Base-by-base conservation (phyloP, 2,329 filamentous ascomycete genomes). In the Pseudonectria foliicola region DNA sequence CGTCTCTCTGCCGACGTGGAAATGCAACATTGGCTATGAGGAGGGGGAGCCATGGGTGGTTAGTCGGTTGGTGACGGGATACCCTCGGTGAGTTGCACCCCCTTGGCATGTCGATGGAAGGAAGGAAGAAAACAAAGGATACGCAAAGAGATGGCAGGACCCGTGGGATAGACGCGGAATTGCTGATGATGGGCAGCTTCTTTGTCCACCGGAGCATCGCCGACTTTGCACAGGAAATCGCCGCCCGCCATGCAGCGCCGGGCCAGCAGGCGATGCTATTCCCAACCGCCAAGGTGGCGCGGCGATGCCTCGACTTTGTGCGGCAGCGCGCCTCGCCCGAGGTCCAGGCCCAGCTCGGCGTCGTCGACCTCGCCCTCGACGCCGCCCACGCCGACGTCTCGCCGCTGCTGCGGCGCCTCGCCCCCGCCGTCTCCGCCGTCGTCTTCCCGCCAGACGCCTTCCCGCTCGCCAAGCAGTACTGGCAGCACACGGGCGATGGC, bases 401-500 rank as follows among this genome's bases (percentile, higher is more conserved):
- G 2, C 61, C 70, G 5, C 63, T 70, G 24, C 66, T 80, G n/a
- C 63, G 59, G 29, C 66, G 70, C 25, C 60, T 83, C 18, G 63
- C 66, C 3, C 80, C 82, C 0, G 67, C 71, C 8, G 65, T 89
- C 14, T 83, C 75, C 2, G 80, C 79, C 15, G 79, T 95, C 3
- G 56, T 96, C 27, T 87, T 82, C 49, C 76, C 80, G 1, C 67
- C 73, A 29, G 74, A 79, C 10, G 63, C 77, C 13, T 89, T 82
- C 49, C 63, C 76, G 4, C 61, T 84, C 39, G 85, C 87, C n/a
- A 96, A 95, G 60, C 77, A 88, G 52, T 95, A 94, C 53, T 98
- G 92, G 92, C 92, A 96, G 59, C 92, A 98, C 59, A 84, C 85
- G 1, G 92, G 92, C 13, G 89, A 95, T 42, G 92, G 92, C 12